phyloP scores from a whole-genome alignment of 805 yeast genomes.

The Grigorovia humatica region DNA sequence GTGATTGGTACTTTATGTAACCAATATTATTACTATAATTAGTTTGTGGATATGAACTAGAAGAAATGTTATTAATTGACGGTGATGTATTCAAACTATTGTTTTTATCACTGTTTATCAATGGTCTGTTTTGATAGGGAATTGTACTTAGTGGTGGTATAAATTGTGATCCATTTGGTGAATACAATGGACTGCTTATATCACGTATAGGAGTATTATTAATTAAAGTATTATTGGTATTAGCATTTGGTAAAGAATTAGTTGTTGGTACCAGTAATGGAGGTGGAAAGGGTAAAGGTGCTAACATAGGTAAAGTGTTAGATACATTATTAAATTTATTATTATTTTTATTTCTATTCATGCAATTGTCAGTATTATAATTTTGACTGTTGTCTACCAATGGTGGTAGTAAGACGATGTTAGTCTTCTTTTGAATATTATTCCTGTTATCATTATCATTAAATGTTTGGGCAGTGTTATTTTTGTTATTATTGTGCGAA shows the following conservation, averaged over 20 bases:
- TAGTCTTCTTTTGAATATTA: not conserved
- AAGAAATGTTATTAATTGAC: too few relatives aligned
- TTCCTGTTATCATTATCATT: not conserved
- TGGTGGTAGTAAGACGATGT: not conserved
- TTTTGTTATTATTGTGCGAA: not conserved
- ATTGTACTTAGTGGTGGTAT: not conserved
- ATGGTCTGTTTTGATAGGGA: not conserved
- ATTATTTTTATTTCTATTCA: too few relatives aligned
- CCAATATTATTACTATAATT: not conserved
- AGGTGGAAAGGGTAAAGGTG: not conserved
- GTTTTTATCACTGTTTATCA: not conserved
- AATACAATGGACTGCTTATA: not conserved
- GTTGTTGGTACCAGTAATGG: not conserved
- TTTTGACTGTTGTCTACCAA: not conserved
- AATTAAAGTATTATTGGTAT: not conserved
- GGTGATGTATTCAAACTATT: too few relatives aligned
- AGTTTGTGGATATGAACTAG: not conserved
- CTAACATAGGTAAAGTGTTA: not conserved
- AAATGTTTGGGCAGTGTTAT: too few relatives aligned
- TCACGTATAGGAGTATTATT: not conserved
- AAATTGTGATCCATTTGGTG: not conserved
- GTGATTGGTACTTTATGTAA: not conserved
- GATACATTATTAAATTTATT: not conserved
- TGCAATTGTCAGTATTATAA: too few relatives aligned
- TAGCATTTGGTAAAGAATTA: not conserved